Evolutionary conservation across 169 alveolate species (phyloP).

Genomic region (Plasmodium cynomolgi): DNA sequence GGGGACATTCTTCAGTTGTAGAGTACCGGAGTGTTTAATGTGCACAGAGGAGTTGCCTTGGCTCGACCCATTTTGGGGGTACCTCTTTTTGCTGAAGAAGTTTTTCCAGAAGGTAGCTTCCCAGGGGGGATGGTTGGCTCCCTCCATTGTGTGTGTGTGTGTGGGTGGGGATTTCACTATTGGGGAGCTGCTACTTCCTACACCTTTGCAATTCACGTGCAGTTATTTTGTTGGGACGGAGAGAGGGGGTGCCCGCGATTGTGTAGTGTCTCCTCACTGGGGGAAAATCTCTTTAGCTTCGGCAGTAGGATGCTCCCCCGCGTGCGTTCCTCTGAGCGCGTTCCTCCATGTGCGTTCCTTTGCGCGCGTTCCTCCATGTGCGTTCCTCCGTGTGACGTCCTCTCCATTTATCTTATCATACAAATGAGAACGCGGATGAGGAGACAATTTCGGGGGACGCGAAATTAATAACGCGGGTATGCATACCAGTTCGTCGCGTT

Average conservation of each 20-base stretch:
- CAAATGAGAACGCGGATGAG: neutral
- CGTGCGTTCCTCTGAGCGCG: neutral
- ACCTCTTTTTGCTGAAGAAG: conserved; percentile 9
- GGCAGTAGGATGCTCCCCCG: neutral
- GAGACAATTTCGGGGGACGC: neutral
- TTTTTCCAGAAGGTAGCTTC: conserved; percentile 18
- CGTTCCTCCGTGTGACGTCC: neutral
- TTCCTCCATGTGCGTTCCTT: neutral
- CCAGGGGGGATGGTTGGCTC: neutral
- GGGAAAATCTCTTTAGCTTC: neutral
- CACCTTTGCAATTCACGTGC: neutral
- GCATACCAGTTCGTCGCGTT: neutral
- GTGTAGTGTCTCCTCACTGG: neutral
- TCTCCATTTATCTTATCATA: neutral
- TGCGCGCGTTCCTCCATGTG: neutral
- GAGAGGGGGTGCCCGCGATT: neutral
- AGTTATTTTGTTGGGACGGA: neutral
- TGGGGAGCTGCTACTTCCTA: neutral
- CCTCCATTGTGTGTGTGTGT: neutral
- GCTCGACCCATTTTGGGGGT: neutral
- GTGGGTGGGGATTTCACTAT: neutral
- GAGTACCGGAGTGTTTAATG: neutral
- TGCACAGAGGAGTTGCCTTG: neutral
- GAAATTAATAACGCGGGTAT: neutral
- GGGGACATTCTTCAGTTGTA: conserved; percentile 17